Evolutionary conservation across 2,329 filamentous ascomycete genomes (phyloP).

Genomic region (Aspergillus aculeatinus): DNA sequence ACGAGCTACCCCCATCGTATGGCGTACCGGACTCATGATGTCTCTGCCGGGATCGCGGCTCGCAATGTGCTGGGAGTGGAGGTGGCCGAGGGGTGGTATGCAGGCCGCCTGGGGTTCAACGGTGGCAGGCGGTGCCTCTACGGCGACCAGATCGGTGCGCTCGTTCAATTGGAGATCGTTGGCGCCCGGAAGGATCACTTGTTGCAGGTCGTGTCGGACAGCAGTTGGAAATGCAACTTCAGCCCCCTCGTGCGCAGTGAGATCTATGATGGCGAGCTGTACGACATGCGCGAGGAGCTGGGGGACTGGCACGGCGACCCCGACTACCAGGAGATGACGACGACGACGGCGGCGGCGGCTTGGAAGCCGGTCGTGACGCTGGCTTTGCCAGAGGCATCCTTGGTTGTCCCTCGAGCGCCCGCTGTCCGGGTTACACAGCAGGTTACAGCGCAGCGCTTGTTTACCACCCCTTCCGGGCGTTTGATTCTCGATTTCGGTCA

Average conservation of each 20-base stretch:
- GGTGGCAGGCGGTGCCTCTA: constrained; percentile 17
- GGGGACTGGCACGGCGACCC: not conserved
- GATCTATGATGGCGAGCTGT: constrained; percentile 49
- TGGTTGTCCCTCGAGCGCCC: constrained; percentile 44
- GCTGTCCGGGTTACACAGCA: constrained; percentile 44
- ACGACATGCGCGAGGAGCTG: not conserved
- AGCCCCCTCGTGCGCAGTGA: constrained; percentile 29
- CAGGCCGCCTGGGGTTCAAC: constrained; percentile 30
- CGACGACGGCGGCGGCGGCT: not conserved
- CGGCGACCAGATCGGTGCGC: constrained; percentile 17
- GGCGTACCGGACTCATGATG: constrained; percentile 54
- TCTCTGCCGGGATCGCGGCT: constrained; percentile 43
- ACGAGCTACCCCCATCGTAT: constrained; percentile 51
- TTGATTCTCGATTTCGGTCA: constrained; percentile 59
- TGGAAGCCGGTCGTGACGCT: not conserved
- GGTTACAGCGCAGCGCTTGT: constrained; percentile 27
- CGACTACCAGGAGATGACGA: not conserved
- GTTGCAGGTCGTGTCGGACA: constrained; percentile 10
- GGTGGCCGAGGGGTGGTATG: constrained; percentile 53
- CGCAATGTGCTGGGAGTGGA: constrained; percentile 43
- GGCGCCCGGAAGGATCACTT: constrained; percentile 5
- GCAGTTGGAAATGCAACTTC: constrained; percentile 12
- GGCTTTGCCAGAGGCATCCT: constrained; percentile 24
- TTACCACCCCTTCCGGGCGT: constrained; percentile 45
- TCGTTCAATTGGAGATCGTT: constrained; percentile 10